Evolutionary conservation across 306 rosid genomes (phyloP).

Genomic region (Nissolia schottii): DNA sequence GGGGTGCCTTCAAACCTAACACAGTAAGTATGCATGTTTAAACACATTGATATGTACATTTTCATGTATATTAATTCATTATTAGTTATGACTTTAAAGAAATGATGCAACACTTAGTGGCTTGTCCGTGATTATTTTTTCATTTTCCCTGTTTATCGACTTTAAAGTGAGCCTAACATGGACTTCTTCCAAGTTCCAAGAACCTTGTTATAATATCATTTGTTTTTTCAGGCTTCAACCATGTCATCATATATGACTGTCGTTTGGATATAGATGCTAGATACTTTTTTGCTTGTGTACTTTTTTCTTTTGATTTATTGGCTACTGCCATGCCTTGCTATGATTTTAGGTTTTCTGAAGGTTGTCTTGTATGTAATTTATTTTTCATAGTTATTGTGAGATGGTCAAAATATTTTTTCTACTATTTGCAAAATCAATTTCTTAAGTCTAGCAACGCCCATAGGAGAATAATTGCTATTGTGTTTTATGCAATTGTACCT

Average conservation of each 20-base stretch:
- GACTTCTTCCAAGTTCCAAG: not conserved
- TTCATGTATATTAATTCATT: not conserved
- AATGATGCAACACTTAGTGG: slow-evolving; percentile 4
- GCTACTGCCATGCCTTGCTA: not conserved
- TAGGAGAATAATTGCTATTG: not conserved
- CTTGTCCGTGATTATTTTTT: not conserved
- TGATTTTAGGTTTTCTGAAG: not conserved
- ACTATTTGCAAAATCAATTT: not conserved
- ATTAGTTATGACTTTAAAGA: not conserved
- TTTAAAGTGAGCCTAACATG: no score
- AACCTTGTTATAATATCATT: not conserved
- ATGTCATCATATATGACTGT: not conserved
- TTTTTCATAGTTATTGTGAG: not conserved
- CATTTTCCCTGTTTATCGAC: slow-evolving; percentile 4
- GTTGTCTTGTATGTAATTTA: not conserved
- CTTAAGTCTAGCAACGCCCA: not conserved
- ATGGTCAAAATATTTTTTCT: not conserved
- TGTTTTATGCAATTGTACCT: not conserved
- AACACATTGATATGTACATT: not conserved
- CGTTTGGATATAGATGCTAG: not conserved
- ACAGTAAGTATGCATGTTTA: slow-evolving; percentile 45
- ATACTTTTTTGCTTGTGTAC: not conserved
- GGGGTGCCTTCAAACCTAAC: slow-evolving; percentile 80
- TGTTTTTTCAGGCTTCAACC: not conserved
- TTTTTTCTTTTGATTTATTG: not conserved